Percentiles rank a stretch among this genome's conserved stretches.
Evolutionary conservation across 2,329 filamentous ascomycete species (phyloP).

Genomic region (Hypomyces rosellus): DNA sequence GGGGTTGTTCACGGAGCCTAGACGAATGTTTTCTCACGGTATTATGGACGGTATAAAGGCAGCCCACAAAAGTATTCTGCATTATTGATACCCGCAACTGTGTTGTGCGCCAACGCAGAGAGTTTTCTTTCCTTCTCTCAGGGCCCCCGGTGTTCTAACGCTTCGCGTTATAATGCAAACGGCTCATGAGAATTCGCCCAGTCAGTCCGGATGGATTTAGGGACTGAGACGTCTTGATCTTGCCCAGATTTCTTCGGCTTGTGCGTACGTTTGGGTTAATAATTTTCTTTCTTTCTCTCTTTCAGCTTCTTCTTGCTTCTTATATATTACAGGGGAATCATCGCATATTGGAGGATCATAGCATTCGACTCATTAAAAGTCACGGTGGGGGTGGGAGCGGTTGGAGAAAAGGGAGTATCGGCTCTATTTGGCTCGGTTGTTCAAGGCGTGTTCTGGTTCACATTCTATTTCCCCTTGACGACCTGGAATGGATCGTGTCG

Average conservation of each 20-base stretch:
- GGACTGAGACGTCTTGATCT: slow-evolving; percentile 1
- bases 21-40: slow-evolving; percentile 18
- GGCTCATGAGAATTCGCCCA: not conserved
- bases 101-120: slow-evolving; percentile 4
- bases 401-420: not conserved
- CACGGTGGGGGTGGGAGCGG: not conserved
- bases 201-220: not conserved
- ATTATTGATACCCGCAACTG: slow-evolving; percentile 26
- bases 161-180: not conserved
- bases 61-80: slow-evolving; percentile 25
- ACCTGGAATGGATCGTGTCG: not conserved
- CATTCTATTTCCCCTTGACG: not conserved
- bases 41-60: slow-evolving; percentile 24
- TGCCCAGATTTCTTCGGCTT: slow-evolving; percentile 3
- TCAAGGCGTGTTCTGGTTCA: not conserved
- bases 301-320: not conserved
- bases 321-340: slow-evolving; percentile 3
- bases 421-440: not conserved
- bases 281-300: not conserved
- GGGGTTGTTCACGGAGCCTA: slow-evolving; percentile 21
- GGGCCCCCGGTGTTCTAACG: not conserved
- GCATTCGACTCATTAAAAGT: not conserved
- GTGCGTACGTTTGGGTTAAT: slow-evolving; percentile 6
- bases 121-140: slow-evolving; percentile 6
- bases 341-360: slow-evolving; percentile 5